Evolutionary conservation across 2,329 filamentous ascomycete genomes (phyloP).

Genomic region (Ophiostoma piceae): DNA sequence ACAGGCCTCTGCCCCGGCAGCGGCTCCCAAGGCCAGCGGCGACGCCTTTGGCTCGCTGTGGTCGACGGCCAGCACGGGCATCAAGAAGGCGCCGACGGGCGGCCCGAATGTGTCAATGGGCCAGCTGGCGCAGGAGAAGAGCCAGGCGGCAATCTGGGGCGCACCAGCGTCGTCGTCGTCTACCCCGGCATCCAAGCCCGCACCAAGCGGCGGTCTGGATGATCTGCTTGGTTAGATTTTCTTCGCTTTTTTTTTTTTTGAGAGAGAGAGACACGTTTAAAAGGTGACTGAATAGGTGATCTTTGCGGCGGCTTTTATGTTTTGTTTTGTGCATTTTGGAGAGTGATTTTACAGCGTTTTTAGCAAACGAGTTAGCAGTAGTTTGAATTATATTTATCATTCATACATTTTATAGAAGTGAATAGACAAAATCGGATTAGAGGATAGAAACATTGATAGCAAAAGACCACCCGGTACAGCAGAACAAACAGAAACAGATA

Average conservation of each 20-base stretch:
- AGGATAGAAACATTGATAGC: not conserved
- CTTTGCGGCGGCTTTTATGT: not conserved
- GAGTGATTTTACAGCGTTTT: slow-evolving; percentile 4
- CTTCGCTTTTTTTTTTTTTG: no score
- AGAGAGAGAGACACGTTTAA: not conserved
- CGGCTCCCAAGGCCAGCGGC: slow-evolving; percentile 49
- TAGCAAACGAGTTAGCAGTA: slow-evolving; percentile 2
- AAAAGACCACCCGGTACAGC: not conserved
- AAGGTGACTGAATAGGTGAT: not conserved
- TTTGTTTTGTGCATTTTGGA: not conserved
- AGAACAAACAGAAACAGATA: not conserved
- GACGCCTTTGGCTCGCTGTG: slow-evolving; percentile 91
- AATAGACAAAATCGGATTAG: not conserved
- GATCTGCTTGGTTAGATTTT: slow-evolving; percentile 43
- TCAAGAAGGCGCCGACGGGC: slow-evolving; percentile 67
- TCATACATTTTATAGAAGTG: no score
- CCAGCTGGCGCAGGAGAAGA: slow-evolving; percentile 96
- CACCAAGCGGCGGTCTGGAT: slow-evolving; percentile 39
- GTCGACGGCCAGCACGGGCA: slow-evolving; percentile 65
- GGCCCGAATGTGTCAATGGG: slow-evolving; percentile 75
- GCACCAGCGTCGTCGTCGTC: slow-evolving; percentile 47
- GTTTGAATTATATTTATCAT: slow-evolving; percentile 1
- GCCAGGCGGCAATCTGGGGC: slow-evolving; percentile 90
- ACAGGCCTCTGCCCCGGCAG: slow-evolving; percentile 29
- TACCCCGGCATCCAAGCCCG: slow-evolving; percentile 28